Conservation (phyloP, 257 asterid genomes). For the Datura wrightii region DNA sequence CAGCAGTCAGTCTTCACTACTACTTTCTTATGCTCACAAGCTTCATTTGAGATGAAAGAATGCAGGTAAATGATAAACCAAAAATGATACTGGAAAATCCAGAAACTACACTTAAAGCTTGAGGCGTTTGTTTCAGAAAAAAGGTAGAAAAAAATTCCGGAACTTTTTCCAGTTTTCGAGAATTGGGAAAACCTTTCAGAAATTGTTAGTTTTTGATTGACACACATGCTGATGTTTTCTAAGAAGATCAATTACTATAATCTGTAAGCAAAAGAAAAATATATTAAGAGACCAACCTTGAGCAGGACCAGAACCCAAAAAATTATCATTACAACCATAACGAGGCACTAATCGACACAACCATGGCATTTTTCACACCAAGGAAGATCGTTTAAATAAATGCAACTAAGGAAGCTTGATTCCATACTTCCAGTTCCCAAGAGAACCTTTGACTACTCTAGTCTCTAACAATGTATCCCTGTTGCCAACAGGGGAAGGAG, state of each 20-base stretch:
- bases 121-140: not conserved
- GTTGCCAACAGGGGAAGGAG: not conserved
- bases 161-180: not conserved
- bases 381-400: not conserved
- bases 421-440: not conserved
- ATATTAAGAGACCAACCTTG: not conserved
- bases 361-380: conserved; percentile 13
- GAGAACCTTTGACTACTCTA: not conserved
- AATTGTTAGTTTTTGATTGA: not conserved
- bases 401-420: not conserved
- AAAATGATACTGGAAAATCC: not conserved
- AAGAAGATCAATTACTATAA: not conserved
- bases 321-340: conserved; percentile 4
- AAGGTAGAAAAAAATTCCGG: no score
- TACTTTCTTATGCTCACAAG: not conserved
- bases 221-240: not conserved
- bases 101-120: not conserved
- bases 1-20: not conserved
- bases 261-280: not conserved
- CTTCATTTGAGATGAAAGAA: not conserved
- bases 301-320: not conserved
- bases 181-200: not conserved
- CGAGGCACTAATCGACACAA: not conserved
- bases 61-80: not conserved
- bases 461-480: not conserved